Evolutionary conservation across 345 rosid species (phyloP), one percentile per base, ranked within the genome.

Genomic region (Salix caprea): DNA sequence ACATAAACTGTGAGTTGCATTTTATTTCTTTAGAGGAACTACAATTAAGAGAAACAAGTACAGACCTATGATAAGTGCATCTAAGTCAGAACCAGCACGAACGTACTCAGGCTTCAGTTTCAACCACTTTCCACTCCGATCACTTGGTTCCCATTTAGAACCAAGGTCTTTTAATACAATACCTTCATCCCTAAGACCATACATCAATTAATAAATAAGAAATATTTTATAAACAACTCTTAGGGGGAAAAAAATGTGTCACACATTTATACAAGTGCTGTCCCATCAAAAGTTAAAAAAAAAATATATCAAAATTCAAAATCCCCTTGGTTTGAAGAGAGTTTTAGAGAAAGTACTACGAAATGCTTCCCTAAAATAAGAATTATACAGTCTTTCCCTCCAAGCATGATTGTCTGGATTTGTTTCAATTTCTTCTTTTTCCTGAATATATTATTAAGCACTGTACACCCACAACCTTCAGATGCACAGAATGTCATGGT

Each of bases 81-180:
- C 99, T 44, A 95, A 89, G 76, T 95, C 99, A n/a, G 99, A 83
- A 82, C 97, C 91, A 86, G 92, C 82, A 77, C 80, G 91, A 42
- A 93, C 61, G 66, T 95, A 95, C 42, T 95, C 97, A 62, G 99
- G 99, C 88, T 93, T 95, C 85, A 95, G 84, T 85, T 93, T 95
- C 88, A 90, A 74, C 99, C 99, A 95, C 87, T 95, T 95, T 75
- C 93, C 99, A 87, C 96, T 95, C 70, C 98, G 91, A 79, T 95
- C 99, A 81, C 97, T 82, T 52, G 99, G 99, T 79, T 95, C 99
- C 99, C 98, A 95, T 82, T 90, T 95, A 14, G 98, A 95, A 74
- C 86, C 90, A 81, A 93, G 90, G 86, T 93, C 99, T 80, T 95
- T 95, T 54, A 95, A 67, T 54, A 93, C 86, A 77, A 95, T 79